phyloP scores from a whole-genome alignment of 1,139 yeast species.

The Sugiyamaella pinicola region DNA sequence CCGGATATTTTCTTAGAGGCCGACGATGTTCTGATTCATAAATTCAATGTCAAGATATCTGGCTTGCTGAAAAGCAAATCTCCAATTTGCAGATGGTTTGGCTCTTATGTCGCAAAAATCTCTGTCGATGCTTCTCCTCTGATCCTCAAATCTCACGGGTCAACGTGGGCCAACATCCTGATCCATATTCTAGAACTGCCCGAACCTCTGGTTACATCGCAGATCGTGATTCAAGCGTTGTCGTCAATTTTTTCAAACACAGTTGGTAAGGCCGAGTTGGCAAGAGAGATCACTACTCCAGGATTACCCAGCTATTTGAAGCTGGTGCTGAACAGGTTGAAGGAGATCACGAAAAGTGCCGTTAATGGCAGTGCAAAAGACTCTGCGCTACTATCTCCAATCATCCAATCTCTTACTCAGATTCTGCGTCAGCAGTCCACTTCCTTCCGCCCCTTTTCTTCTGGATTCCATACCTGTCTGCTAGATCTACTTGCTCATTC shows the following conservation, averaged over 20 bases:
- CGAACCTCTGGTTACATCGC: conserved; percentile 50
- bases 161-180: conserved; percentile 56
- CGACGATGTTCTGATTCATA: conserved; percentile 27
- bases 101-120: conserved; percentile 39
- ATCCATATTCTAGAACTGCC: conserved; percentile 59
- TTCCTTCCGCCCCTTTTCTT: conserved; percentile 77
- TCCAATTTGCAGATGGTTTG: conserved; percentile 40
- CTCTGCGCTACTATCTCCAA: conserved; percentile 40
- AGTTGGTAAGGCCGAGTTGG: conserved; percentile 79
- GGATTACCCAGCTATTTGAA: conserved; percentile 51
- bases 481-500: conserved; percentile 29
- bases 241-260: conserved; percentile 56
- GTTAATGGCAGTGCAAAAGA: not conserved
- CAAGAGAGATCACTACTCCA: conserved; percentile 84
- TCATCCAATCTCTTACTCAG: conserved; percentile 53
- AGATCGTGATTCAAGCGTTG: conserved; percentile 54
- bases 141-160: conserved; percentile 53
- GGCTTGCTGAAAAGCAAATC: conserved; percentile 42
- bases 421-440: conserved; percentile 66
- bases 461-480: conserved; percentile 57
- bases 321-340: conserved; percentile 41
- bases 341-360: conserved; percentile 32
- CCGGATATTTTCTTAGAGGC: conserved; percentile 11
- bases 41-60: conserved; percentile 42
- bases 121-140: conserved; percentile 39